Conservation (phyloP, 1,139 yeast species). For the Geotrichum reessii region DNA sequence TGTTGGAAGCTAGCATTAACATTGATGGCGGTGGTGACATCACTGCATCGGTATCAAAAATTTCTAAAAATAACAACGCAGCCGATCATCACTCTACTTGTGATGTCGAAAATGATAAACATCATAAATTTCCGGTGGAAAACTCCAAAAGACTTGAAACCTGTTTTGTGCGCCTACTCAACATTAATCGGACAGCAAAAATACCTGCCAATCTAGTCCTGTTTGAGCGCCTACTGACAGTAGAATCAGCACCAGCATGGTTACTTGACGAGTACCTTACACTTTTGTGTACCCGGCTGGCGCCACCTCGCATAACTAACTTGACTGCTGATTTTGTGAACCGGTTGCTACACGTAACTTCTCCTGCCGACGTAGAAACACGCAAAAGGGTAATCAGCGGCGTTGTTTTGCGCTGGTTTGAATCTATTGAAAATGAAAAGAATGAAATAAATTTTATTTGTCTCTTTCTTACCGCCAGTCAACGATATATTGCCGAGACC, state of each 20-base stretch:
- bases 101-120: not conserved
- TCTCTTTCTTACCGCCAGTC: conserved; percentile 19
- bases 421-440: conserved; percentile 3
- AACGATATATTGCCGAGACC: conserved; percentile 17
- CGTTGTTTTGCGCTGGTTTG: conserved; percentile 13
- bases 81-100: not conserved
- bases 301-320: conserved; percentile 11
- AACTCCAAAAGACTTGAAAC: not conserved
- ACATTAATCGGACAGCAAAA: not conserved
- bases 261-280: conserved; percentile 4
- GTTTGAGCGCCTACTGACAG: not conserved
- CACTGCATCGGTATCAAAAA: not conserved
- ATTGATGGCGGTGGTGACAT: not conserved
- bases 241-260: not conserved
- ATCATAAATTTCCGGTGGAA: not conserved
- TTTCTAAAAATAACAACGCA: not conserved
- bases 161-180: conserved; percentile 1
- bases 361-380: not conserved
- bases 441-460: conserved; percentile 24
- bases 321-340: conserved; percentile 14
- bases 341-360: not conserved
- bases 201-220: not conserved
- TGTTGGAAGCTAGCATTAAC: not conserved
- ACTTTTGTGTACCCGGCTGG: conserved; percentile 7
- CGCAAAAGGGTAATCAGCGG: conserved; percentile 8